Evolutionary conservation across 495 filamentous ascomycete species (phyloP).

Genomic region (Aspergillus haitiensis): DNA sequence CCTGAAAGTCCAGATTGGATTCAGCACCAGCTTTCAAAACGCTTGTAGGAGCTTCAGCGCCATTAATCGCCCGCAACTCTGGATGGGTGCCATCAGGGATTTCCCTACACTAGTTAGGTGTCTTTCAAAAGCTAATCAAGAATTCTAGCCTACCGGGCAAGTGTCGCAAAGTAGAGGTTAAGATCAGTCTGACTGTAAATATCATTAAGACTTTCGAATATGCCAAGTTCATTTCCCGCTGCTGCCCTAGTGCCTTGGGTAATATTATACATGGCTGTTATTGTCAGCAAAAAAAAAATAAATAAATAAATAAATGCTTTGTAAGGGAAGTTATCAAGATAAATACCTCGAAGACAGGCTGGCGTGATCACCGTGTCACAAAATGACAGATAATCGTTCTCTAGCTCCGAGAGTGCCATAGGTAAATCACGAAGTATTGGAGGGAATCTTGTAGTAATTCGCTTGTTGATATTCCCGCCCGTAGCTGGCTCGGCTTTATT

Average conservation of each 20-base stretch:
- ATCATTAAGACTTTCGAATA: constrained; percentile 43
- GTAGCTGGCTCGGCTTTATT: constrained; percentile 14
- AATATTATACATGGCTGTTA: constrained; percentile 45
- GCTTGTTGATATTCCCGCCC: constrained; percentile 13
- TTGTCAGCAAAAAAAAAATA: not conserved
- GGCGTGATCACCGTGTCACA: constrained; percentile 37
- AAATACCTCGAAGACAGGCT: constrained; percentile 27
- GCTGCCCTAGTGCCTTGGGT: constrained; percentile 32
- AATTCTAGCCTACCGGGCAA: constrained; percentile 14
- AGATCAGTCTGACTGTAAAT: constrained; percentile 57
- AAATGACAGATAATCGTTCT: constrained; percentile 31
- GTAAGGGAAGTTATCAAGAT: not conserved
- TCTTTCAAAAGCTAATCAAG: not conserved
- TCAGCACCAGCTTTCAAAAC: constrained; percentile 41
- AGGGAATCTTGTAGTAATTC: constrained; percentile 14
- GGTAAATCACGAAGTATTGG: constrained; percentile 13
- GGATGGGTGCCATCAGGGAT: constrained; percentile 43
- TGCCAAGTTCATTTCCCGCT: constrained; percentile 45
- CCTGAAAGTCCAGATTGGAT: constrained; percentile 54
- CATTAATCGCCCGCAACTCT: constrained; percentile 45
- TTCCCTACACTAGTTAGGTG: not conserved
- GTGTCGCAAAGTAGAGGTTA: constrained; percentile 55
- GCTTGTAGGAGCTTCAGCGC: constrained; percentile 35
- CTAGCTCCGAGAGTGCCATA: not conserved
- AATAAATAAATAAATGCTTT: no score